Conservation (phyloP, 345 rosid genomes). For the Gossypium turneri region DNA sequence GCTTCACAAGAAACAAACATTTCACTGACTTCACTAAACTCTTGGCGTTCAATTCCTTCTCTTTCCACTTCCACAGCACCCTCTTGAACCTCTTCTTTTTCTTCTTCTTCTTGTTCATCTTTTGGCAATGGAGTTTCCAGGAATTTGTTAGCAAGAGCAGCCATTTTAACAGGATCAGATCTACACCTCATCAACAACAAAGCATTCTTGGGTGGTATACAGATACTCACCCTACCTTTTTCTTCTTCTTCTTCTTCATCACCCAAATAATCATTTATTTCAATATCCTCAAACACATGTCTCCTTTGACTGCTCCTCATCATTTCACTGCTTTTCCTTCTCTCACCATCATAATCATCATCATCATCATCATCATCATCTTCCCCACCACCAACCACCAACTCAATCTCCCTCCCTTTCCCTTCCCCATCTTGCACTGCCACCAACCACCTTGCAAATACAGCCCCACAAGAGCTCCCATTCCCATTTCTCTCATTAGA, state of each 20-base stretch:
- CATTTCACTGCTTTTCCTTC: slow-evolving; percentile 25
- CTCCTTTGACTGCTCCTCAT: slow-evolving; percentile 59
- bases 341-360: slow-evolving; percentile 15
- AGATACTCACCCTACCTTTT: slow-evolving; percentile 47
- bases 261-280: slow-evolving; percentile 38
- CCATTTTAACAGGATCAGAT: slow-evolving; percentile 94
- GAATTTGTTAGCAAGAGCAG: slow-evolving; percentile 70
- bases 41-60: slow-evolving; percentile 29
- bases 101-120: slow-evolving; percentile 20
- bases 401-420: slow-evolving; percentile 64
- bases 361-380: slow-evolving; percentile 24
- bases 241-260: slow-evolving; percentile 41
- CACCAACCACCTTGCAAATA: slow-evolving; percentile 77
- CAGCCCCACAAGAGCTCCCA: slow-evolving; percentile 58
- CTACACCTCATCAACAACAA: slow-evolving; percentile 85
- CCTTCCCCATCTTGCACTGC: slow-evolving; percentile 64
- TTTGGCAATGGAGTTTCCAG: slow-evolving; percentile 52
- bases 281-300: slow-evolving; percentile 69
- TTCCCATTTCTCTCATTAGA: slow-evolving; percentile 17
- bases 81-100: neutral
- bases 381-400: slow-evolving; percentile 57
- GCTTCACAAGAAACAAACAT: slow-evolving; percentile 32
- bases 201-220: slow-evolving; percentile 87
- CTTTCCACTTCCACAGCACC: slow-evolving; percentile 11
- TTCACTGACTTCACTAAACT: slow-evolving; percentile 26